These are phyloP conservation scores for Insectozyma bohioensis DNA, from an alignment of 1,139 yeast genomes.

Conservation along the genomic window DNA sequence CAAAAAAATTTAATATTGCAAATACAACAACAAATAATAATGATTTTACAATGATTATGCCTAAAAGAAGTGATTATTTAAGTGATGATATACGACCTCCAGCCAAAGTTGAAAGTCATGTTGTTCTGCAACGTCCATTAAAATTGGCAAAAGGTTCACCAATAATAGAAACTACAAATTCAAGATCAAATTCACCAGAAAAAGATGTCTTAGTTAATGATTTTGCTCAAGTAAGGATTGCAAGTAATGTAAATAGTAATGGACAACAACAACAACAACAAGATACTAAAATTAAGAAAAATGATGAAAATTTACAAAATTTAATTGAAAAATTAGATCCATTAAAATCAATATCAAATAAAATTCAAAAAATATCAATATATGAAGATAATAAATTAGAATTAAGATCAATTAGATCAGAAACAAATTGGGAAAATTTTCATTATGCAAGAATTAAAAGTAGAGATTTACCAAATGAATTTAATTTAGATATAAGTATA, in stretches of 20 bases:
- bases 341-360: conserved; percentile 32
- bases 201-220: conserved; percentile 26
- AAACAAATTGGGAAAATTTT: conserved; percentile 39
- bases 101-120: not conserved
- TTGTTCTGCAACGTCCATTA: conserved; percentile 3
- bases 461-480: not conserved
- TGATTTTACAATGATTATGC: conserved; percentile 42
- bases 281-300: too few relatives aligned
- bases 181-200: conserved; percentile 4
- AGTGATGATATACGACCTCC: conserved; percentile 1
- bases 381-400: conserved; percentile 33
- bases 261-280: too few relatives aligned
- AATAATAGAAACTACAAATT: not conserved
- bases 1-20: conserved; percentile 26
- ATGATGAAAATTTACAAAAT: conserved; percentile 26
- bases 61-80: conserved; percentile 14
- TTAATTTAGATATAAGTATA: conserved; percentile 3
- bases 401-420: conserved; percentile 22
- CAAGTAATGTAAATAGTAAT: not conserved
- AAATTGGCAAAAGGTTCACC: conserved; percentile 1
- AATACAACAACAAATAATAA: too few relatives aligned
- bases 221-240: conserved; percentile 39
- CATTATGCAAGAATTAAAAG: conserved; percentile 30
- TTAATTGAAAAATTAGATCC: conserved; percentile 47
- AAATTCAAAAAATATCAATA: conserved; percentile 36